Conservation (phyloP, 805 yeast species). For the Grigorovia transvaalensis region DNA sequence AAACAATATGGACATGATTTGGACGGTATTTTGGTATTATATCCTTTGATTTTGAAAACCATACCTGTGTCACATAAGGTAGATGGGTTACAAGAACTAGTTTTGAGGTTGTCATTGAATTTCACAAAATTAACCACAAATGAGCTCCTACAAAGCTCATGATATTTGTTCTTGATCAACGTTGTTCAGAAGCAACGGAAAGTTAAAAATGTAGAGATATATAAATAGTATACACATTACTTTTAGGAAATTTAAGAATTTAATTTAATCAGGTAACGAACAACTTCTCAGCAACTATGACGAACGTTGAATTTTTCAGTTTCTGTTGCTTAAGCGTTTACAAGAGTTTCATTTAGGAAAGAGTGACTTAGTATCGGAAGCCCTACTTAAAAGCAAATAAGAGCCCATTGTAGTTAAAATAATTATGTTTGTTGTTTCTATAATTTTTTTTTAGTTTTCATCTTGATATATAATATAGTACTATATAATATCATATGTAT, state of each 20-base stretch:
- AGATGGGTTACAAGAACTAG: slow-evolving; percentile 21
- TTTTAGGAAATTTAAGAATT: too few relatives aligned
- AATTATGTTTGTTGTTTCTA: neutral
- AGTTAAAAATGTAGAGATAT: too few relatives aligned
- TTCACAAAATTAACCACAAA: slow-evolving; percentile 16
- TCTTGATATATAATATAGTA: slow-evolving; percentile 1
- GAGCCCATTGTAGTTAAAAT: too few relatives aligned
- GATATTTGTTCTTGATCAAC: neutral
- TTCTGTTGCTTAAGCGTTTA: too few relatives aligned
- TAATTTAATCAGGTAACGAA: too few relatives aligned
- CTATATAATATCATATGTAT: neutral
- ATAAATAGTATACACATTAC: too few relatives aligned
- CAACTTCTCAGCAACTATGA: too few relatives aligned
- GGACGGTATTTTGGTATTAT: slow-evolving; percentile 13
- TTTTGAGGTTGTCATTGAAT: slow-evolving; percentile 19
- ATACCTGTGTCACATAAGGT: slow-evolving; percentile 27
- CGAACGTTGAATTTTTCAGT: too few relatives aligned
- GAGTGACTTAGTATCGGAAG: too few relatives aligned
- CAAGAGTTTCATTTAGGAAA: too few relatives aligned
- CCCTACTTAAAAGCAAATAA: too few relatives aligned
- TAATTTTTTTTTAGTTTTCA: neutral
- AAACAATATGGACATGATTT: slow-evolving; percentile 3
- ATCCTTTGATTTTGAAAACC: slow-evolving; percentile 24
- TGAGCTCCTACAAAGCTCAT: neutral
- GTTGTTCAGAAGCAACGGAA: too few relatives aligned